Evolutionary conservation across 192 early-diverging fungal species (phyloP).

Genomic region (Backusella tuberculispora): DNA sequence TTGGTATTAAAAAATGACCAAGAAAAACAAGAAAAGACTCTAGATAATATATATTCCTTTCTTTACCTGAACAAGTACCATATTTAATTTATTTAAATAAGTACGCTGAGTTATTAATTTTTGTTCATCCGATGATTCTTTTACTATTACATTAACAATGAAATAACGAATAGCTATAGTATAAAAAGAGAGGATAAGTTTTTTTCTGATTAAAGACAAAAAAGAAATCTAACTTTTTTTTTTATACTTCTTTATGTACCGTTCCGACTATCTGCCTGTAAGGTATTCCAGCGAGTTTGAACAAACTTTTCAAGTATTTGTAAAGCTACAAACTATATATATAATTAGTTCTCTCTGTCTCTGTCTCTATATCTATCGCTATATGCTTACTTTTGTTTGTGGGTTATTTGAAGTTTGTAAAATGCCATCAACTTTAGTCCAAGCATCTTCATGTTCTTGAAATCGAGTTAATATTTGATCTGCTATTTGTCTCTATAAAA

Average conservation of each 20-base stretch:
- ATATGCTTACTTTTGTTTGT: slow-evolving; percentile 77
- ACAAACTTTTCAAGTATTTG: slow-evolving; percentile 93
- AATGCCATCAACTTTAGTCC: slow-evolving; percentile 93
- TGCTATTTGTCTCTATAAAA: slow-evolving; percentile 80
- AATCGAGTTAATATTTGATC: slow-evolving; percentile 89
- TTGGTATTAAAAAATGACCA: not conserved
- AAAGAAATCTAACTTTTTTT: not conserved
- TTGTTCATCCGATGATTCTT: slow-evolving; percentile 86
- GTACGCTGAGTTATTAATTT: slow-evolving; percentile 73
- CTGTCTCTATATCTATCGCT: not conserved
- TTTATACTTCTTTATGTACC: slow-evolving; percentile 46
- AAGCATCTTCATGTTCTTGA: slow-evolving; percentile 93
- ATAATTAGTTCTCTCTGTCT: not conserved
- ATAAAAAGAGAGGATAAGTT: not conserved
- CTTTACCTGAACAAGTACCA: slow-evolving; percentile 93
- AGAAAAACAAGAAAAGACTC: not conserved
- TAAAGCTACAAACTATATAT: slow-evolving; percentile 68
- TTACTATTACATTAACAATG: slow-evolving; percentile 90
- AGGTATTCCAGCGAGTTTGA: slow-evolving; percentile 97
- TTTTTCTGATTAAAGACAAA: no score
- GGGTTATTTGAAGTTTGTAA: slow-evolving; percentile 77
- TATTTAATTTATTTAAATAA: slow-evolving; percentile 92
- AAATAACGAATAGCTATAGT: slow-evolving; percentile 90
- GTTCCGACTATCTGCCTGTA: slow-evolving; percentile 79
- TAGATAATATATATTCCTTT: not conserved